phyloP scores from a whole-genome alignment of 495 filamentous ascomycete species.

The Tuber calosporum region DNA sequence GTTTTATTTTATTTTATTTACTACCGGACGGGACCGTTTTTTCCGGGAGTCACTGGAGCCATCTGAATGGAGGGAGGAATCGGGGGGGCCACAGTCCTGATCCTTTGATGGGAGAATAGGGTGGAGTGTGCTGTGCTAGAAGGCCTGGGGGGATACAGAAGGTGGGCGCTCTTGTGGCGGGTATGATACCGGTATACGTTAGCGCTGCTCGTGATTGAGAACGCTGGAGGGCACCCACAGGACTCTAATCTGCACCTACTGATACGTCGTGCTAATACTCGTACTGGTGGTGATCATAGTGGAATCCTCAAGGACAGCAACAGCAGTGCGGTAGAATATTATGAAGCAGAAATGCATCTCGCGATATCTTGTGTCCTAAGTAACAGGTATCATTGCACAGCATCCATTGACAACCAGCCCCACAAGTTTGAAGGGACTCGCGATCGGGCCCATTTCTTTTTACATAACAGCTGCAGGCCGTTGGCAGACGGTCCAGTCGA shows the following conservation, averaged over 20 bases:
- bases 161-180: not conserved
- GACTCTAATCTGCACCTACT: not conserved
- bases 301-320: not conserved
- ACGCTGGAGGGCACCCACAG: not conserved
- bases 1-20: not conserved
- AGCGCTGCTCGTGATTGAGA: not conserved
- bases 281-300: not conserved
- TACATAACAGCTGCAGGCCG: constrained; percentile 4
- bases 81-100: not conserved
- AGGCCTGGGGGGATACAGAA: not conserved
- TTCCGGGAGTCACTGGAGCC: not conserved
- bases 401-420: not conserved
- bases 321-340: not conserved
- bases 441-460: constrained; percentile 1
- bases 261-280: not conserved
- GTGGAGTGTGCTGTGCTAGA: not conserved
- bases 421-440: not conserved
- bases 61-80: not conserved
- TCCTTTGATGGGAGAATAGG: not conserved
- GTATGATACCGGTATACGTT: not conserved
- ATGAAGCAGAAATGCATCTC: not conserved
- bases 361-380: not conserved
- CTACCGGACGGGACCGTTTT: not conserved
- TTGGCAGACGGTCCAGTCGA: not conserved
- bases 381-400: not conserved